Evolutionary conservation across 75 land plant genomes (phyloP).

Genomic region (Isoetes taiwanensis): DNA sequence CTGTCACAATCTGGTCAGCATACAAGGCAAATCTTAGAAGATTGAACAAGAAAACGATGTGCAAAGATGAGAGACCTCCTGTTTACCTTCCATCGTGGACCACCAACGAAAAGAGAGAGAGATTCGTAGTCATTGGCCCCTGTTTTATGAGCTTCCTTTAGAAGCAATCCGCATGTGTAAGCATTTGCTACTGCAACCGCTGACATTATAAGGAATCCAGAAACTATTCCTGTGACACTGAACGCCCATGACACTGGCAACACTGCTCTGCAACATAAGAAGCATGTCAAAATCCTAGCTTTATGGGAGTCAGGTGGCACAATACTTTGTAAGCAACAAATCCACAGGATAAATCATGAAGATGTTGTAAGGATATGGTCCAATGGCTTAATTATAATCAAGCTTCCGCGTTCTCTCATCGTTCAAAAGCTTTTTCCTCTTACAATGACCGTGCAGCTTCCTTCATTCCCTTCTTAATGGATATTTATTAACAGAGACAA

Average conservation of each 20-base stretch:
- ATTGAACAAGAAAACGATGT: neutral
- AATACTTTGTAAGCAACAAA: too few relatives aligned
- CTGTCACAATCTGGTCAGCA: slow-evolving; percentile 11
- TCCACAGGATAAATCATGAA: too few relatives aligned
- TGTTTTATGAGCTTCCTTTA: neutral
- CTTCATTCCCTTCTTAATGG: too few relatives aligned
- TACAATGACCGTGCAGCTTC: neutral
- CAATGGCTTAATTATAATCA: too few relatives aligned
- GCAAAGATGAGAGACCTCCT: neutral
- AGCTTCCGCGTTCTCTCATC: neutral
- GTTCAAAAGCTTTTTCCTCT: neutral
- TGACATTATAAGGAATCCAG: slow-evolving; percentile 5
- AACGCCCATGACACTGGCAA: slow-evolving; percentile 29
- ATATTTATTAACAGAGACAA: too few relatives aligned
- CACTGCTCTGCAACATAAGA: slow-evolving; percentile 28
- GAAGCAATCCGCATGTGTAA: slow-evolving; percentile 3
- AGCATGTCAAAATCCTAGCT: too few relatives aligned
- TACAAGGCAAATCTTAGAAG: neutral
- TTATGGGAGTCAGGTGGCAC: too few relatives aligned
- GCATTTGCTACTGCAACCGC: neutral
- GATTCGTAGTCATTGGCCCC: slow-evolving; percentile 16
- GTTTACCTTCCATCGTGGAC: slow-evolving; percentile 19
- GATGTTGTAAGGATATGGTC: too few relatives aligned
- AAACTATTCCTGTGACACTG: slow-evolving; percentile 20
- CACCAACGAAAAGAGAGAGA: slow-evolving; percentile 11